Evolutionary conservation across 2,329 filamentous ascomycete species (phyloP).

Genomic region (Exophiala lecanii-corni): DNA sequence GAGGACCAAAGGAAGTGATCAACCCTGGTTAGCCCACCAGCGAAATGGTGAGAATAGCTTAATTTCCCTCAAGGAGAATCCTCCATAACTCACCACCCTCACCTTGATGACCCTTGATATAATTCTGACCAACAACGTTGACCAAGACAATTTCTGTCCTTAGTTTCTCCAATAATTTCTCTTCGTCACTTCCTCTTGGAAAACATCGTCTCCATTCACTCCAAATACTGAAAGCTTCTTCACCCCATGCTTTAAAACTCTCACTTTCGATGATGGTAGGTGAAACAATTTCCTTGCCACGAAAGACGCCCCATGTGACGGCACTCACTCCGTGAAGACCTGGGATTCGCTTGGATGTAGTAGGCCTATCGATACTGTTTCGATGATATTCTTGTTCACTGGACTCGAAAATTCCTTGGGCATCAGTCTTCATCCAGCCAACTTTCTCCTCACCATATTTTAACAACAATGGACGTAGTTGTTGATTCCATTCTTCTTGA

Average conservation of each 20-base stretch:
- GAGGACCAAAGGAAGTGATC: too few species aligned
- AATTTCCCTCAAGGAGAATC: slow-evolving; percentile 14
- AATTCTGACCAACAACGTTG: slow-evolving; percentile 55
- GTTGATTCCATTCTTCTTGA: slow-evolving; percentile 60
- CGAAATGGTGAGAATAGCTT: too few species aligned
- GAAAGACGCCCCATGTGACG: slow-evolving; percentile 95
- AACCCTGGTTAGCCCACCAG: too few species aligned
- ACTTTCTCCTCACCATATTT: slow-evolving; percentile 60
- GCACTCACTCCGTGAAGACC: slow-evolving; percentile 67
- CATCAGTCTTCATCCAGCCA: slow-evolving; percentile 84
- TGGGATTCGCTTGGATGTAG: slow-evolving; percentile 30
- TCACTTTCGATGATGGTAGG: slow-evolving; percentile 96
- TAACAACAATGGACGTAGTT: slow-evolving; percentile 60
- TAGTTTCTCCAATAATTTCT: slow-evolving; percentile 63
- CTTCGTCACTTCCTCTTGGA: slow-evolving; percentile 65
- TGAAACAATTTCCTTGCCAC: slow-evolving; percentile 91
- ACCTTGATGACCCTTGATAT: slow-evolving; percentile 36
- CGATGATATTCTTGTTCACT: slow-evolving; percentile 7
- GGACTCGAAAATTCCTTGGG: slow-evolving; percentile 69
- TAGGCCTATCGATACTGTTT: slow-evolving; percentile 14
- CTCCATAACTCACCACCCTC: slow-evolving; percentile 27
- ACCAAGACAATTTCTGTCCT: slow-evolving; percentile 78
- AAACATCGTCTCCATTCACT: slow-evolving; percentile 89
- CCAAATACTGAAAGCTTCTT: slow-evolving; percentile 96
- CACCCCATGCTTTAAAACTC: slow-evolving; percentile 87